Conservation (phyloP, 164 flowering plant species). For the Berberis thunbergii region DNA sequence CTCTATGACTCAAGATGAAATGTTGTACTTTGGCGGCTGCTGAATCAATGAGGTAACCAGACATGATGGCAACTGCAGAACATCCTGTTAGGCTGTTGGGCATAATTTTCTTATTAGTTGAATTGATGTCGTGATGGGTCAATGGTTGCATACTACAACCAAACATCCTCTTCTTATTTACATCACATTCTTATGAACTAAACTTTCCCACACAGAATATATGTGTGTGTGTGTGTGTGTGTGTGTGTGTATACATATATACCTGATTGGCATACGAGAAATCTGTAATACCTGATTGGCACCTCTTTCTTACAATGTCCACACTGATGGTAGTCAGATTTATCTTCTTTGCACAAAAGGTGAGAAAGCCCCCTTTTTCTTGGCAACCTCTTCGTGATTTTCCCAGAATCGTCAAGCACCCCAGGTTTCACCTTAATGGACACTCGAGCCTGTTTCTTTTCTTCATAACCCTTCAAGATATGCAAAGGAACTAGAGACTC, state of each 20-base stretch:
- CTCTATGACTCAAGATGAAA: too few relatives aligned
- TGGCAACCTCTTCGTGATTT: conserved; percentile 19
- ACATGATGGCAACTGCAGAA: too few relatives aligned
- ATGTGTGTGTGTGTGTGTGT: too few relatives aligned
- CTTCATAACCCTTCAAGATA: conserved; percentile 80
- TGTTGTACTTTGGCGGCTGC: too few relatives aligned
- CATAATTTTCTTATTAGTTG: too few relatives aligned
- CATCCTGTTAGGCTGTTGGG: too few relatives aligned
- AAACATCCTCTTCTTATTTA: too few relatives aligned
- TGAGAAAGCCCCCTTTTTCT: conserved; percentile 42
- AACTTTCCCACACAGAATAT: too few relatives aligned
- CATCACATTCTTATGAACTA: too few relatives aligned
- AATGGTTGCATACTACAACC: too few relatives aligned
- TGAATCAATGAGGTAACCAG: too few relatives aligned
- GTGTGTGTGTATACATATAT: neutral
- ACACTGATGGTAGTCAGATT: conserved; percentile 49
- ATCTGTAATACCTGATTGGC: conserved; percentile 43
- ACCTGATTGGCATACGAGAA: neutral
- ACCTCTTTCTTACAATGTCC: conserved; percentile 84
- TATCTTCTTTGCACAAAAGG: conserved; percentile 58
- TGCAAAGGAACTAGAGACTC: conserved; percentile 79
- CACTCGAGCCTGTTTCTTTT: conserved; percentile 51
- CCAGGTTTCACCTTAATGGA: conserved; percentile 25
- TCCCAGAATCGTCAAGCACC: conserved; percentile 19
- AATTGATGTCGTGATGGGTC: too few relatives aligned